Evolutionary conservation across 345 rosid species (phyloP), one percentile per base, ranked within the genome.

Genomic region (Ceriops zippeliana): DNA sequence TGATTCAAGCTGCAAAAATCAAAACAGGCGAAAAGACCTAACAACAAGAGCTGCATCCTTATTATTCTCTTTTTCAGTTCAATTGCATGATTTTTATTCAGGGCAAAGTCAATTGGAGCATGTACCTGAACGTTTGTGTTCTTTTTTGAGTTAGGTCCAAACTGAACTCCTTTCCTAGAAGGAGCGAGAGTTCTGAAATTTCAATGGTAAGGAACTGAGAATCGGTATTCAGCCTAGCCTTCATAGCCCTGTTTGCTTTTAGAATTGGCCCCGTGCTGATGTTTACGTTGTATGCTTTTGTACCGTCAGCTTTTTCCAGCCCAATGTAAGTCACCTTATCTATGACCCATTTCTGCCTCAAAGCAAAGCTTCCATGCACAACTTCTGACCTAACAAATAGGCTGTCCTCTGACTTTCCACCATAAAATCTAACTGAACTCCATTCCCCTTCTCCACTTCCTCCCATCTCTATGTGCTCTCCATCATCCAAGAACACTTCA

Each of bases 401-500:
- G 2, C 49, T 47, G 35, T 73, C 74, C 13, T 82, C 88, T 0
- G 1, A 32, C 20, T 42, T 30, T 10, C 72, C 73, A 16, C 83
- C 78, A 28, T 47, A 6, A 58, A 91, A 91, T 62, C 38, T 80
- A 52, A 87, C 86, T 0, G 80, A 78, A 47, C 74, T 86, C 95
- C 92, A 87, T 2, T 69, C 70, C 20, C 84, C 86, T 16, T 80
- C 88, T n/a, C 58, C 5, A 8, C 54, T 76, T 5, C 62, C 70
- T 49, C 95, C 92, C 88, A 91, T 86, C 73, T 70, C 73, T 30
- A 84, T 1, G 7, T 77, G 82, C 62, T 84, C 90, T 2, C 89
- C 91, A 3, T 90, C 90, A 26, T 90, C 96, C 31, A 86, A 64
- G 79, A 85, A 90, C 34, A 83, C 71, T 75, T 85, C 73, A 5